Conservation (phyloP, 2,329 filamentous ascomycete genomes). For the Claviceps maximensis region DNA sequence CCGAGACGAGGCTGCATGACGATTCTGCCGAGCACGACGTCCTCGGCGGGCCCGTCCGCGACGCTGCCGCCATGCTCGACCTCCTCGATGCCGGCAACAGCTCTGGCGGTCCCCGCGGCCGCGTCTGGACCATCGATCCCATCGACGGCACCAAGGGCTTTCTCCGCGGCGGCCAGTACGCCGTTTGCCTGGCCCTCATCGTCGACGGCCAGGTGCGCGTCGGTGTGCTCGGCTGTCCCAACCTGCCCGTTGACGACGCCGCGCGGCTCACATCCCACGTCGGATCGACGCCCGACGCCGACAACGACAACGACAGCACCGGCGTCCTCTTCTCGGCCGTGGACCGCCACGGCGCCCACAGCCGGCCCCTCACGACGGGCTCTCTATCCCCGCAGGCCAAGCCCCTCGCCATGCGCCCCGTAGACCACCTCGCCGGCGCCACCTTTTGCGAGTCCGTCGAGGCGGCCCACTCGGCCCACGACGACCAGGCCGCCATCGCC, state of each 20-base stretch:
- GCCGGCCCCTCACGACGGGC: constrained; percentile 49
- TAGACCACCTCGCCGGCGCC: constrained; percentile 62
- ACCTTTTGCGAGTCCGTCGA: constrained; percentile 97
- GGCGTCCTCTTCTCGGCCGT: constrained; percentile 86
- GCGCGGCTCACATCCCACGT: constrained; percentile 47
- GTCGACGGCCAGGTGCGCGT: constrained; percentile 90
- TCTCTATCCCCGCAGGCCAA: constrained; percentile 36
- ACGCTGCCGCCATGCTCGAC: constrained; percentile 52
- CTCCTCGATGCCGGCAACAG: constrained; percentile 57
- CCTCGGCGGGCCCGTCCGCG: constrained; percentile 54
- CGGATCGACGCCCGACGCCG: constrained; percentile 48
- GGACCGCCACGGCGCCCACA: constrained; percentile 64
- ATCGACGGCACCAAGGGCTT: constrained; percentile 98
- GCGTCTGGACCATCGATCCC: constrained; percentile 94
- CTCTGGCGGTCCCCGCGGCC: constrained; percentile 56
- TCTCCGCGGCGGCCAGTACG: constrained; percentile 89
- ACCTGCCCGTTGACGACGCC: constrained; percentile 77
- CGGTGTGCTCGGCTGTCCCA: constrained; percentile 89
- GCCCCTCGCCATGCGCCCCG: constrained; percentile 65
- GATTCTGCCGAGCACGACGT: constrained; percentile 43
- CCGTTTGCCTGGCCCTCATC: constrained; percentile 83
- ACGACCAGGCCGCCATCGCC: constrained; percentile 71
- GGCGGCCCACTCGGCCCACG: constrained; percentile 79
- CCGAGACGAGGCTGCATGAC: constrained; percentile 51
- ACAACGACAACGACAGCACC: constrained; percentile 21